Evolutionary conservation across 768 basidiomycete species (phyloP).

Genomic region (Pisolithus tinctorius): DNA sequence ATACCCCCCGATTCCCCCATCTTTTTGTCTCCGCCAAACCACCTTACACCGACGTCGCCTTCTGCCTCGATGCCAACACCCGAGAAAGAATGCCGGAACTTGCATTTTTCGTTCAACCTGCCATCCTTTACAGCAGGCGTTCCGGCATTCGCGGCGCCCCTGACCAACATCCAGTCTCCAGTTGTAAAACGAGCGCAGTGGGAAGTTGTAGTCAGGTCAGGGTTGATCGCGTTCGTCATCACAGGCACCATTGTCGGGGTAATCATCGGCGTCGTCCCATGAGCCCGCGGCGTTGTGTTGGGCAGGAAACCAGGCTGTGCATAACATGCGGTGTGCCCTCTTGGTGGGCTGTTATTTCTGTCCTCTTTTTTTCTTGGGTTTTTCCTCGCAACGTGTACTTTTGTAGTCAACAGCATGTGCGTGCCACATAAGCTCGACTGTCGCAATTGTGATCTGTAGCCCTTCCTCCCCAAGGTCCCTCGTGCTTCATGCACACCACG

Average conservation of each 20-base stretch:
- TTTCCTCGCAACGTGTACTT: not conserved
- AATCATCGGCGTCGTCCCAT: constrained; percentile 26
- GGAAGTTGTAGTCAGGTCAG: constrained; percentile 72
- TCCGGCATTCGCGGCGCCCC: constrained; percentile 63
- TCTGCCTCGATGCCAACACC: not conserved
- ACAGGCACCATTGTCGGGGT: constrained; percentile 23
- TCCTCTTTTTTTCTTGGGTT: not conserved
- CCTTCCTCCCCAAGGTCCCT: no score
- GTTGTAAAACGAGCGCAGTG: constrained; percentile 75
- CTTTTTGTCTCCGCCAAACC: not conserved
- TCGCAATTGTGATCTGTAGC: no score
- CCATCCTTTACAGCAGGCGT: constrained; percentile 36
- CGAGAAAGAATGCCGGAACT: not conserved
- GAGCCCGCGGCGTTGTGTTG: not conserved
- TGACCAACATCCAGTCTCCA: constrained; percentile 64
- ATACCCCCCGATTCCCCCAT: not conserved
- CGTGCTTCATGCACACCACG: no score
- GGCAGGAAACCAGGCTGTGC: not conserved
- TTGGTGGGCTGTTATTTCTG: not conserved
- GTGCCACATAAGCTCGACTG: no score
- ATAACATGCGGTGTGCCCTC: not conserved
- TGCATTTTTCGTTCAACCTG: constrained; percentile 12
- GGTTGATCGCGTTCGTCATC: constrained; percentile 38
- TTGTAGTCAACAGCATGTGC: not conserved
- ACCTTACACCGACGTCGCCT: not conserved